phyloP scores from a whole-genome alignment of 139 green algal genomes.

The Desmodesmus armatus region DNA sequence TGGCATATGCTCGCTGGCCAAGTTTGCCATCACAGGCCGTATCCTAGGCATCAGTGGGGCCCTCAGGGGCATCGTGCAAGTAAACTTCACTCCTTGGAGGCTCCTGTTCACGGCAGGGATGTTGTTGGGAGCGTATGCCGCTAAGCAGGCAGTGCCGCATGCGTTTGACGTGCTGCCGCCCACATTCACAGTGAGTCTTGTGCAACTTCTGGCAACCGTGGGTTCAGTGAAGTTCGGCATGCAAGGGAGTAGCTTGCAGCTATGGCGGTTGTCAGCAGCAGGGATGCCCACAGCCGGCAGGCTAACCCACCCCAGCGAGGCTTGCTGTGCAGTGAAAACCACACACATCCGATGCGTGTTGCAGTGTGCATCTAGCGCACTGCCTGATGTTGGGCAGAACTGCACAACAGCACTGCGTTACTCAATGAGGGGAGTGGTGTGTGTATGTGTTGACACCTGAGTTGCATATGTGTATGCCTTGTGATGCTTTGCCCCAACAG shows the following conservation, averaged over 20 bases:
- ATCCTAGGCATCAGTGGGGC: not conserved
- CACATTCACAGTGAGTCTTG: not conserved
- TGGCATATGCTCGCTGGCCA: not conserved
- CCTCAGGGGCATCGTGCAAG: not conserved
- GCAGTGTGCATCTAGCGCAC: not conserved
- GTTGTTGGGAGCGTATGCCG: not conserved
- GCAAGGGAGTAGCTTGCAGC: not conserved
- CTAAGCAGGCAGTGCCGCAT: not conserved
- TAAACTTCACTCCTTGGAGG: too few species aligned
- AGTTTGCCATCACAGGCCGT: not conserved
- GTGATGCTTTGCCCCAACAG: not conserved
- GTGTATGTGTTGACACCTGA: not conserved
- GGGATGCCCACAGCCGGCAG: too few species aligned
- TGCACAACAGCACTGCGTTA: not conserved
- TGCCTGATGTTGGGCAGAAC: not conserved
- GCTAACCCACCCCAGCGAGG: too few species aligned
- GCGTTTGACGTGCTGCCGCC: not conserved
- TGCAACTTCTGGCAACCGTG: not conserved
- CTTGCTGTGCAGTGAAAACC: too few species aligned
- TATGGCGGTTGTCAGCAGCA: too few species aligned
- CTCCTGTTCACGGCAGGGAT: too few species aligned
- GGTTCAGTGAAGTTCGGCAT: not conserved
- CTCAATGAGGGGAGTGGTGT: not conserved
- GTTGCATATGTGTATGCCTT: not conserved
- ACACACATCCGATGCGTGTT: too few species aligned